These are phyloP conservation scores for Artemisia tridentata DNA, from an alignment of 129 eudicot species.

Conservation along the genomic window DNA sequence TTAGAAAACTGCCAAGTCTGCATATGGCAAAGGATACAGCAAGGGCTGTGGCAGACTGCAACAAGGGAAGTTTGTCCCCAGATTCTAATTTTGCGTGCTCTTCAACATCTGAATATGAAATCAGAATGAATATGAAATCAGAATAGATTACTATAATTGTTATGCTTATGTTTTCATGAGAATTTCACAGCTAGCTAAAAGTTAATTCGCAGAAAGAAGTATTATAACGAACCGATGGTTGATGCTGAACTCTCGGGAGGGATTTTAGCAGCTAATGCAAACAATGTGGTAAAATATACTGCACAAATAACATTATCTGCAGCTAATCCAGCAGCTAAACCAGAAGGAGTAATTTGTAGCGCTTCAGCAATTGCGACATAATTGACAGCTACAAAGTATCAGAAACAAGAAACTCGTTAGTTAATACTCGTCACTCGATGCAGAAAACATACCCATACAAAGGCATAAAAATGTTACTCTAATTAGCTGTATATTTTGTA, in stretches of 20 bases:
- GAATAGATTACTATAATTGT: neutral
- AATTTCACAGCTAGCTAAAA: neutral
- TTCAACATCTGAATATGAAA: slow-evolving; percentile 37
- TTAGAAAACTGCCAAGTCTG: slow-evolving; percentile 49
- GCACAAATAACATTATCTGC: slow-evolving; percentile 95
- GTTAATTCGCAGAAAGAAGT: slow-evolving; percentile 8
- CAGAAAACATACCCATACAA: slow-evolving; percentile 13
- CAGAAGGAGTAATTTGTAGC: slow-evolving; percentile 64
- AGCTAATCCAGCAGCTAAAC: slow-evolving; percentile 81
- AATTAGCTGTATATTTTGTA: neutral
- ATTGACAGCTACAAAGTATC: slow-evolving; percentile 64
- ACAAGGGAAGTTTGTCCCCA: slow-evolving; percentile 59
- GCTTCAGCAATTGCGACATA: slow-evolving; percentile 91
- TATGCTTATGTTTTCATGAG: too few species aligned
- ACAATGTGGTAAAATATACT: slow-evolving; percentile 73
- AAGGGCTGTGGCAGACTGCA: slow-evolving; percentile 68
- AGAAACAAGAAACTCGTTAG: slow-evolving; percentile 18
- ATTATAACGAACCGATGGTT: slow-evolving; percentile 51
- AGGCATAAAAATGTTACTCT: slow-evolving; percentile 11
- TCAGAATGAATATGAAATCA: neutral
- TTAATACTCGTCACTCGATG: slow-evolving; percentile 8
- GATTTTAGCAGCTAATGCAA: slow-evolving; percentile 77
- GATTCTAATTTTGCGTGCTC: slow-evolving; percentile 40
- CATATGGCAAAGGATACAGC: slow-evolving; percentile 78
- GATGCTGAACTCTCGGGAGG: slow-evolving; percentile 58